Percentiles rank a stretch among this genome's conserved stretches.
phyloP scores from a whole-genome alignment of 805 yeast genomes.

The Metschnikowia chrysomelidarum region DNA sequence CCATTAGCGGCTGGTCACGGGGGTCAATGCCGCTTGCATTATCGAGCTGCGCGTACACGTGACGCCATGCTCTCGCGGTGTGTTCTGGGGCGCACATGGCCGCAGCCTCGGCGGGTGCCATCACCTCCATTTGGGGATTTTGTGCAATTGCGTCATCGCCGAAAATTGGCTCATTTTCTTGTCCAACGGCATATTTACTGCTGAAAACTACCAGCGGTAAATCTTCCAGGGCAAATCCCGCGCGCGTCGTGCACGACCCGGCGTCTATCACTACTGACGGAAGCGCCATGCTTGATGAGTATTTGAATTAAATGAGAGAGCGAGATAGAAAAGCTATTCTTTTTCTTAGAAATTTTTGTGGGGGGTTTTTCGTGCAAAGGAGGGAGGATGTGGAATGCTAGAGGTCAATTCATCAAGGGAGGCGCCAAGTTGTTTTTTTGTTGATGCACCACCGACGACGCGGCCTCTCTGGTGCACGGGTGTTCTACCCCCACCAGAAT shows the following conservation, averaged over 20 bases:
- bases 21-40: constrained; percentile 43
- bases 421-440: no score
- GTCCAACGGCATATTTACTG: constrained; percentile 49
- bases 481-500: no score
- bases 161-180: constrained; percentile 30
- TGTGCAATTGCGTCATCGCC: constrained; percentile 49
- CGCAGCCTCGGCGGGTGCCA: constrained; percentile 63
- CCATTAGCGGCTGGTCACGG: constrained; percentile 62
- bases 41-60: constrained; percentile 53
- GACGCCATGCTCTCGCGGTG: constrained; percentile 63
- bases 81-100: constrained; percentile 72
- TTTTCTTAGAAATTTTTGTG: no score
- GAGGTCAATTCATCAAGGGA: no score
- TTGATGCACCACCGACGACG: no score
- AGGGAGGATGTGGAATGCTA: no score
- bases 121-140: constrained; percentile 47
- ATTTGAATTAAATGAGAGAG: no score
- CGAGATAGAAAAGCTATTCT: no score
- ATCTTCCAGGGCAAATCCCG: constrained; percentile 67
- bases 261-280: constrained; percentile 72
- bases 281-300: no score
- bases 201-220: constrained; percentile 59
- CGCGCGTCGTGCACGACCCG: constrained; percentile 62
- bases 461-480: no score
- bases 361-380: no score